Percentiles rank a stretch among this genome's conserved stretches.
Conservation (phyloP, 768 basidiomycete species). For the Dictyophora rubrovolvata region DNA sequence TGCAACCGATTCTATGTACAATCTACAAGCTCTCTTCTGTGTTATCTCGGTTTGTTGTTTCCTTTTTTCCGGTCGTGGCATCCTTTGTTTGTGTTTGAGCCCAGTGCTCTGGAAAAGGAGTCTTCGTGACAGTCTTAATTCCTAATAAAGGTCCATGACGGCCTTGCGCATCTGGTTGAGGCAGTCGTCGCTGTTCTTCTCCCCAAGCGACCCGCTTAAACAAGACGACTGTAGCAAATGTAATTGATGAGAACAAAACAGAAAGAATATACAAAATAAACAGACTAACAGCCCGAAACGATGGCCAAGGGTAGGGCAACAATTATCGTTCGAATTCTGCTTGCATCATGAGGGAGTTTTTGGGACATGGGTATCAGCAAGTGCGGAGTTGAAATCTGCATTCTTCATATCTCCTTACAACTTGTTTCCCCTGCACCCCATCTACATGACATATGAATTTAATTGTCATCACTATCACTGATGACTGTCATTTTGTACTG, state of each 20-base stretch:
- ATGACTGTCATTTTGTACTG: no score
- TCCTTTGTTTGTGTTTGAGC: not conserved
- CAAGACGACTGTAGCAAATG: conserved; percentile 38
- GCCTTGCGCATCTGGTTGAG: conserved; percentile 1
- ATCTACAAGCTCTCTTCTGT: no score
- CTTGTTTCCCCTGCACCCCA: no score
- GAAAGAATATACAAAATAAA: not conserved
- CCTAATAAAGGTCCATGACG: conserved; percentile 1
- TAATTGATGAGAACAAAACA: not conserved
- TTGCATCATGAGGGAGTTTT: conserved; percentile 35
- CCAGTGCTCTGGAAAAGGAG: not conserved
- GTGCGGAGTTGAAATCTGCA: not conserved
- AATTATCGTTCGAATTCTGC: conserved; percentile 43
- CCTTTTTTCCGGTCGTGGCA: not conserved
- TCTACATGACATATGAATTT: no score
- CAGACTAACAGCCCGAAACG: conserved; percentile 47
- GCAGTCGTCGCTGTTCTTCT: conserved; percentile 29
- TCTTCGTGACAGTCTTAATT: not conserved
- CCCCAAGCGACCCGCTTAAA: conserved; percentile 54
- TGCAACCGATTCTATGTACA: not conserved
- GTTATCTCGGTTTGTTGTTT: not conserved
- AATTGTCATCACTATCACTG: no score
- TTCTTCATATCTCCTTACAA: not conserved
- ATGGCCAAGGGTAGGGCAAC: conserved; percentile 55
- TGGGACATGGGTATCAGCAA: conserved; percentile 6